Base-by-base conservation (phyloP, 129 eudicot genomes). In the Logfia minima region DNA sequence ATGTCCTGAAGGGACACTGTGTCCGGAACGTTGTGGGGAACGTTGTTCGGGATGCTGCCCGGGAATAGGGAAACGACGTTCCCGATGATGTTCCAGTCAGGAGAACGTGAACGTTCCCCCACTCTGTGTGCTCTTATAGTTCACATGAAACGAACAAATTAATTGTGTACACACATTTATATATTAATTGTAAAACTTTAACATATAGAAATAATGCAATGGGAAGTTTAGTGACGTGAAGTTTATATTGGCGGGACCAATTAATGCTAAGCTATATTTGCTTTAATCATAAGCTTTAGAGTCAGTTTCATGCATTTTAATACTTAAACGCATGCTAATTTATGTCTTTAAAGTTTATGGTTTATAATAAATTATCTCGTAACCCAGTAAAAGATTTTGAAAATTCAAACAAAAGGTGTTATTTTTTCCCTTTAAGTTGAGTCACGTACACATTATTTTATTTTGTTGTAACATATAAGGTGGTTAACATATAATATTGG, bases 171-270 rank as follows among this genome's bases (percentile, higher is more conserved):
- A 0, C 37, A 34, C 37, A 34, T 5, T 34, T 34, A 8, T 34
- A 34, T 34, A 34, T 34, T 34, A 34, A 34, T 41, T 41, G 48
- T 41, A 41, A 31, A 31, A 4, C 10, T 53, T 37, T 6, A 28
- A 29, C n/a, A 28, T 31, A 9, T n/a, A 67, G 2, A 66, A 22
- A 19, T 17, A 66, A 66, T 66, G 71, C 19, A 66, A 22, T 66
- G 52, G 28, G 51, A 35, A 34, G 51, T 32, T 66, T 66, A 9
- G n/a, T 66, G 72, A 35, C 28, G 71, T 67, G 6, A 67, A 67
- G 29, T n/a, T 31, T 66, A 32, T 66, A 23, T 34, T 35, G 28
- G 71, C 52, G 53, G 72, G 72, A 34, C 72, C 72, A 34, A 32
- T 21, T 61, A 61, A 32, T 2, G 19, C 23, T 18, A 31, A 67